Percentiles rank a stretch among this genome's conserved stretches.
Conservation (phyloP, 805 yeast species). For the Saccharomycopsis synnaedendra region DNA sequence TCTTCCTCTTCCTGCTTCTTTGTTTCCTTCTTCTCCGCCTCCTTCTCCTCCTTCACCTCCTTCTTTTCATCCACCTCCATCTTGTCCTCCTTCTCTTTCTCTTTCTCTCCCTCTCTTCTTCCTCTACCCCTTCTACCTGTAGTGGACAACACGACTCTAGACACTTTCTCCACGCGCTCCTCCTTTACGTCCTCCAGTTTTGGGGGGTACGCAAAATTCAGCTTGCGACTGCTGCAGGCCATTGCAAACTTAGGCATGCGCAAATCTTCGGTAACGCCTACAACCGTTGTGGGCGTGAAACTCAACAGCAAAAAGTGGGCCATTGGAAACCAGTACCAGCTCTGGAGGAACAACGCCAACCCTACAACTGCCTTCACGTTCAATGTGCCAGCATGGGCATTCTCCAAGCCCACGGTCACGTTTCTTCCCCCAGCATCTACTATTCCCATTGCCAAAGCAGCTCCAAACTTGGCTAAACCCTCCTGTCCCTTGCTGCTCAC, state of each 20-base stretch:
- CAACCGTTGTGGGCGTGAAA: constrained; percentile 82
- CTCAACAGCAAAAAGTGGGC: constrained; percentile 88
- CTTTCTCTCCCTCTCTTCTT: constrained; percentile 61
- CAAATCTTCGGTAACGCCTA: constrained; percentile 78
- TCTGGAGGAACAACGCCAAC: constrained; percentile 77
- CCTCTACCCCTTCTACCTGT: constrained; percentile 82
- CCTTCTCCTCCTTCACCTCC: constrained; percentile 22
- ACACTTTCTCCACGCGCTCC: constrained; percentile 78
- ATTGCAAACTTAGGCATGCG: constrained; percentile 77
- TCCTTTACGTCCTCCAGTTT: constrained; percentile 68
- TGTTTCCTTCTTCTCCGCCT: constrained; percentile 18
- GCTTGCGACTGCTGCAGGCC: constrained; percentile 71
- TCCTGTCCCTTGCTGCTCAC: constrained; percentile 86
- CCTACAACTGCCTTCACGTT: constrained; percentile 91
- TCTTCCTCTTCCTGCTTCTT: constrained; percentile 20
- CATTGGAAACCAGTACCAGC: constrained; percentile 98
- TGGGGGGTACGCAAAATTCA: constrained; percentile 81
- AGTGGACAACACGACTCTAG: constrained; percentile 89
- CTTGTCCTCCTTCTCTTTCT: constrained; percentile 40
- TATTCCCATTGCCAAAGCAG: constrained; percentile 93
- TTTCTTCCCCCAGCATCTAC: constrained; percentile 98
- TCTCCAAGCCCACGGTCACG: constrained; percentile 86
- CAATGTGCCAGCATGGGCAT: constrained; percentile 77
- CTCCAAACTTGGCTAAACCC: constrained; percentile 95
- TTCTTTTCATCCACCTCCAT: constrained; percentile 26